Evolutionary conservation across 345 rosid genomes (phyloP).

Genomic region (Ricinus communis): DNA sequence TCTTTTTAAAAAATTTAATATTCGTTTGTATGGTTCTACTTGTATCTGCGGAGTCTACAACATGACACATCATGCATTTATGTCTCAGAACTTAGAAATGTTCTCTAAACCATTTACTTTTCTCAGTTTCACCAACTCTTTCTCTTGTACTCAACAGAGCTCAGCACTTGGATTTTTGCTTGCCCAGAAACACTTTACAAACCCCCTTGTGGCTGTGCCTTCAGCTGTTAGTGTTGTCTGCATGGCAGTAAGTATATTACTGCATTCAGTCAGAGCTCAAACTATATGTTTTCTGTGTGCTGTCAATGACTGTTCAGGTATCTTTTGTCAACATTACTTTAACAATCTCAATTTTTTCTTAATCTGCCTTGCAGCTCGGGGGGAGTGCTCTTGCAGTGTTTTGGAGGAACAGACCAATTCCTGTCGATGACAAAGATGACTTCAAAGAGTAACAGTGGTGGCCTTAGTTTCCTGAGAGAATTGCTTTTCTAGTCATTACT

Average conservation of each 20-base stretch:
- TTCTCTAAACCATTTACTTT: not conserved
- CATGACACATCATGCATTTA: not conserved
- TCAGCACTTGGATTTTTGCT: constrained; percentile 96
- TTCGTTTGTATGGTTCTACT: too few relatives aligned
- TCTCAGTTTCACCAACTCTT: not conserved
- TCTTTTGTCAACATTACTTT: not conserved
- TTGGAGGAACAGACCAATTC: constrained; percentile 87
- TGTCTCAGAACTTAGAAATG: not conserved
- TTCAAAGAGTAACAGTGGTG: constrained; percentile 52
- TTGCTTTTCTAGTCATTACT: not conserved
- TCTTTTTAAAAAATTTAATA: too few relatives aligned
- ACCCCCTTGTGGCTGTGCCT: constrained; percentile 93
- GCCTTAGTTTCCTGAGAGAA: not conserved
- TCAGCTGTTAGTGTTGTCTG: constrained; percentile 98
- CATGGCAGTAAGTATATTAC: constrained; percentile 73
- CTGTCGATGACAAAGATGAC: constrained; percentile 84
- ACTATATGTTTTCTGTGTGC: not conserved
- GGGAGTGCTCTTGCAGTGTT: constrained; percentile 91
- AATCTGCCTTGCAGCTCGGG: constrained; percentile 59
- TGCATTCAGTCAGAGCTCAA: not conserved
- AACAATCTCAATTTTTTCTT: not conserved
- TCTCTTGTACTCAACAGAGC: constrained; percentile 52
- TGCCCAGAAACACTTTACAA: constrained; percentile 89
- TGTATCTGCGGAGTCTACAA: not conserved
- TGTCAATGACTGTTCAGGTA: not conserved